Conservation (phyloP, 2,329 filamentous ascomycete genomes). For the Calonectria naviculata region DNA sequence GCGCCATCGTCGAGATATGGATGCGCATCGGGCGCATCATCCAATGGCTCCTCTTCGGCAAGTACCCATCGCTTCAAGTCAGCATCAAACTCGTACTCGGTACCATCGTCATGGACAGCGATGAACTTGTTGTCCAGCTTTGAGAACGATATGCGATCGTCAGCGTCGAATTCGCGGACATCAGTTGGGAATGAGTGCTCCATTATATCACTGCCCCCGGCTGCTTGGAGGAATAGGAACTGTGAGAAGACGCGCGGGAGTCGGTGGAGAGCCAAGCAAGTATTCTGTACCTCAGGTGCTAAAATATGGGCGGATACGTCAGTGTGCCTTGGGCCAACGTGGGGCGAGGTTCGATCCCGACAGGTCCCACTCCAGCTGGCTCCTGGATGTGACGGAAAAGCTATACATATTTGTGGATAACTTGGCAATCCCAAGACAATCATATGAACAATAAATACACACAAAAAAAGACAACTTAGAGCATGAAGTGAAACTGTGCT, state of each 20-base stretch:
- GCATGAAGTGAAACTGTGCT: not conserved
- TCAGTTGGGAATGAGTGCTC: conserved; percentile 65
- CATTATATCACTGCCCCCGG: conserved; percentile 35
- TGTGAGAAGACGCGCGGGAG: conserved; percentile 5
- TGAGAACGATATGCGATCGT: conserved; percentile 90
- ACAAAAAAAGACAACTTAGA: not conserved
- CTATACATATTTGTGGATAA: not conserved
- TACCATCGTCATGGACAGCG: conserved; percentile 84
- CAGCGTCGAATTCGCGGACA: conserved; percentile 76
- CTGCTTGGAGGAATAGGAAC: not conserved
- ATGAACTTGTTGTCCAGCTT: conserved; percentile 84
- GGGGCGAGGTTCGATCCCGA: conserved; percentile 24
- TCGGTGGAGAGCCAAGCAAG: conserved; percentile 17
- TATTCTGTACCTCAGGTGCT: conserved; percentile 26
- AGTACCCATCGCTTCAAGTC: conserved; percentile 80
- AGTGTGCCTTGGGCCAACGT: conserved; percentile 26
- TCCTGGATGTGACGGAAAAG: not conserved
- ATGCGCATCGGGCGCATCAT: conserved; percentile 51
- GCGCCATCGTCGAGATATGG: conserved; percentile 46
- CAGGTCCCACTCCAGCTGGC: conserved; percentile 17
- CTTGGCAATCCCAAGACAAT: not conserved
- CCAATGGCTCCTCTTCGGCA: conserved; percentile 57
- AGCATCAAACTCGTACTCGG: conserved; percentile 86
- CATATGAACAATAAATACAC: not conserved
- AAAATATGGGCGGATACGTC: conserved; percentile 35